Evolutionary conservation across 371 early-diverging fungal species (phyloP), one percentile per base, ranked within the genome.

Genomic region (Sporodiniella umbellata): DNA sequence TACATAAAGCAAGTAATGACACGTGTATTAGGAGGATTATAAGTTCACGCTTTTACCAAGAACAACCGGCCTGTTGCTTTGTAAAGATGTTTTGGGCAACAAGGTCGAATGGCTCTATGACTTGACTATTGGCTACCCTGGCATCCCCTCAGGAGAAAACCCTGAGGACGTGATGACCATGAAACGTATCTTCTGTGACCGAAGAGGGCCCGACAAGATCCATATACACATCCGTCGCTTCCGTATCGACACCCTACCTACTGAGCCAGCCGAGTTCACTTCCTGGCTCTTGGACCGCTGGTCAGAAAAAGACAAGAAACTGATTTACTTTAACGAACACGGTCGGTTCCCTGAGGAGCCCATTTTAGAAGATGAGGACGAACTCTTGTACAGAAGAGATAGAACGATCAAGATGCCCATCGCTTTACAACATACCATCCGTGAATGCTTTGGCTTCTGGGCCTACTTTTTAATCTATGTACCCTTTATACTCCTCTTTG

Each of bases 71-170:
- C 67, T 91, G 26, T 76, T 77, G 49, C 68, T 80, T 21, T 83
- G 83, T 49, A 68, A 84, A 50, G 68, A 79, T 39, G 66, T 75
- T 48, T 68, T 93, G 42, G 83, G 79, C 12, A 72, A 75, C 22
- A 68, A 79, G 4, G 74, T 86, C 11, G 78, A 84, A 46, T 86
- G 86, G 55, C 35, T 94, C 4, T 92, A 90, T 51, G 95, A 95
- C 53, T 56, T 90, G 12, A 93, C 96, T 0, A 77, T 95, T 5
- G 95, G 89, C 1, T 91, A 88, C 51, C 85, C 87, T 28, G 93
- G 93, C 0, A 66, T 92, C n/a, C 66, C 62, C 14, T 58, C 70
- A n/a, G 86, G 79, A n/a, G 78, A 88, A 45, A 81, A 83, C 42
- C 90, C 92, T 1, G 86, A 91, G 51, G 83, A 88, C 48, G 75